These are phyloP conservation scores for Acidomyces sp. DNA, from an alignment of 495 filamentous ascomycete species.

Conservation along the genomic window DNA sequence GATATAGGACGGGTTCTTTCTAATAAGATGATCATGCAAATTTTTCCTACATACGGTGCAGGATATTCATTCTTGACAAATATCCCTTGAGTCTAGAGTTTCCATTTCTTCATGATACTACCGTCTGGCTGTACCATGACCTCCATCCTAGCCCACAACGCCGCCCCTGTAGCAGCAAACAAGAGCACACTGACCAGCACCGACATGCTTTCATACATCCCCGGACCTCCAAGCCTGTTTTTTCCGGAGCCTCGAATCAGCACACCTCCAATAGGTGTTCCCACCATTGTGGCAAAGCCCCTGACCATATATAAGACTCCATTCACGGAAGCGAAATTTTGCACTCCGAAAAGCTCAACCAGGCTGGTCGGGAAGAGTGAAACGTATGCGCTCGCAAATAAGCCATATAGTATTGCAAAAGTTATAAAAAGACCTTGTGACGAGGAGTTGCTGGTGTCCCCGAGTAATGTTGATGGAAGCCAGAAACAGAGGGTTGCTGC, in stretches of 20 bases:
- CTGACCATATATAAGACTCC: neutral
- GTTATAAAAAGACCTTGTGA: neutral
- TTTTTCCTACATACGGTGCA: too few species aligned
- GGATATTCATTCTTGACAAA: too few species aligned
- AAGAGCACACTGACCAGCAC: neutral
- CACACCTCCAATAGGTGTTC: neutral
- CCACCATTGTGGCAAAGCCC: neutral
- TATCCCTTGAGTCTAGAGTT: too few species aligned
- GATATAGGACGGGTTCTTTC: too few species aligned
- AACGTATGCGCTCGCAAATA: conserved; percentile 5
- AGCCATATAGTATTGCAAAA: neutral
- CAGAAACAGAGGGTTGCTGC: conserved; percentile 29
- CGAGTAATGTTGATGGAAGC: conserved; percentile 29
- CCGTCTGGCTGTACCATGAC: too few species aligned
- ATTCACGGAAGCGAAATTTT: conserved; percentile 2
- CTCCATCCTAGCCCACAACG: neutral
- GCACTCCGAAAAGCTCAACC: conserved; percentile 4
- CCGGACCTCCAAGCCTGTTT: neutral
- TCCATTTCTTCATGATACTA: too few species aligned
- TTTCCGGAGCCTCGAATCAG: neutral
- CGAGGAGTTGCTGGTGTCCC: neutral
- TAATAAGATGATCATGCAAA: too few species aligned
- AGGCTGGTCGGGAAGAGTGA: conserved; percentile 1
- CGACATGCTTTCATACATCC: neutral
- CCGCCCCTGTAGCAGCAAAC: neutral